A percentile compares a stretch with the other conserved stretches of the same genome.
These are phyloP conservation scores for Calvatia gigantea DNA, from an alignment of 768 basidiomycete genomes.

Conservation along the genomic window DNA sequence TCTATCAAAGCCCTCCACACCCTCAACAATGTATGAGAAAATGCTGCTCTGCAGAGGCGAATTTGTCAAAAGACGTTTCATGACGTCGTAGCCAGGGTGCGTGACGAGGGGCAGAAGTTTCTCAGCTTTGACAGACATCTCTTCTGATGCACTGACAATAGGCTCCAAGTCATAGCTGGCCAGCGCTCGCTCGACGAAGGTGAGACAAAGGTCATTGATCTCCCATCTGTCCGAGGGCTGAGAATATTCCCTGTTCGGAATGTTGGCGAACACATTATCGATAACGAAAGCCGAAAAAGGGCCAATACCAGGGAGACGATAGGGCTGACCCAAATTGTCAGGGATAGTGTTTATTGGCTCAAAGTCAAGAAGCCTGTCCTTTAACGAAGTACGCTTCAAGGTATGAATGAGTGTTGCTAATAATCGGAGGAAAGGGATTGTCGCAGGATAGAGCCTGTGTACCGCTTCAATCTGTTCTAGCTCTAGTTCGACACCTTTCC, in stretches of 20 bases:
- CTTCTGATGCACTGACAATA: conserved; percentile 56
- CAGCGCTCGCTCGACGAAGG: conserved; percentile 80
- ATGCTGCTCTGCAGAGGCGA: conserved; percentile 70
- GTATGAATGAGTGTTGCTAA: conserved; percentile 83
- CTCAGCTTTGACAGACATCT: conserved; percentile 48
- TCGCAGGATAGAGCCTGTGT: conserved; percentile 80
- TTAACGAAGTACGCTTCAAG: conserved; percentile 64
- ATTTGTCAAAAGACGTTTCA: conserved; percentile 73
- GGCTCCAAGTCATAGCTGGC: conserved; percentile 79
- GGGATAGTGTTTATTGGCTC: conserved; percentile 74
- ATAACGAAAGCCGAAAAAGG: conserved; percentile 86
- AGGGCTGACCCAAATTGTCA: conserved; percentile 74
- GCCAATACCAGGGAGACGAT: conserved; percentile 74
- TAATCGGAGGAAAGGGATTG: conserved; percentile 82
- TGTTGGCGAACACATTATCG: conserved; percentile 83
- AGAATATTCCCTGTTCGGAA: conserved; percentile 70
- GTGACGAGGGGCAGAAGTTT: conserved; percentile 51
- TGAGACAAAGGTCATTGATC: conserved; percentile 80
- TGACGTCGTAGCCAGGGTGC: conserved; percentile 87
- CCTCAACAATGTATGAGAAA: conserved; percentile 78
- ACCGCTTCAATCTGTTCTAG: conserved; percentile 84
- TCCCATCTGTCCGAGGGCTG: conserved; percentile 79
- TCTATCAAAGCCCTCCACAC: conserved; percentile 72
- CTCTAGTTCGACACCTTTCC: conserved; percentile 82
- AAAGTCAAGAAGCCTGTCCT: conserved; percentile 53